Conservation (phyloP, 2,329 filamentous ascomycete genomes). For the Zasmidium angulare region DNA sequence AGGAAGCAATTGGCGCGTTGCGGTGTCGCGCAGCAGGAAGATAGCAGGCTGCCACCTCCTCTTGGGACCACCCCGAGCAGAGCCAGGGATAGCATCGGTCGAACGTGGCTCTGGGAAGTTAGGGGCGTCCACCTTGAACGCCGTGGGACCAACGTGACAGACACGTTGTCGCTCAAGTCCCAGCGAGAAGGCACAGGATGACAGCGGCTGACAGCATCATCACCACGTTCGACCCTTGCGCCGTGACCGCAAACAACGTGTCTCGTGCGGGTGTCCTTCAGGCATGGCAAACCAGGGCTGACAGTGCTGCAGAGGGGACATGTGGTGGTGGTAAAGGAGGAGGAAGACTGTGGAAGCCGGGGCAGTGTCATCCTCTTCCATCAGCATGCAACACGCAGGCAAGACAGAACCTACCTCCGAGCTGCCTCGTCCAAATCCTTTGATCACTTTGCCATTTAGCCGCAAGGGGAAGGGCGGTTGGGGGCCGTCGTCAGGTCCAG, state of each 20-base stretch:
- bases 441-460: conserved; percentile 83
- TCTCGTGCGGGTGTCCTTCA: background rate
- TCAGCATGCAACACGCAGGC: background rate
- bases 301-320: background rate
- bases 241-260: conserved; percentile 1
- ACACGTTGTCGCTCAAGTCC: conserved; percentile 9
- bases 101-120: background rate
- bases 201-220: conserved; percentile 7
- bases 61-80: background rate
- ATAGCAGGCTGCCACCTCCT: conserved; percentile 13
- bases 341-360: background rate
- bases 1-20: conserved; percentile 7
- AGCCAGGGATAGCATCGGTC: conserved; percentile 3
- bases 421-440: conserved; percentile 89
- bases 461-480: conserved; percentile 76
- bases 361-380: background rate
- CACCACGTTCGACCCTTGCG: background rate
- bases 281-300: conserved; percentile 1
- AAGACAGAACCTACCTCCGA: conserved; percentile 67
- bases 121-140: background rate
- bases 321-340: background rate
- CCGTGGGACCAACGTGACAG: conserved; percentile 17
- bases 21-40: conserved; percentile 6
- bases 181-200: conserved; percentile 14
- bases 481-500: conserved; percentile 73